Percentiles rank a stretch among this genome's conserved stretches.
These are phyloP conservation scores for Suillus discolor DNA, from an alignment of 768 basidiomycete genomes.

Conservation along the genomic window DNA sequence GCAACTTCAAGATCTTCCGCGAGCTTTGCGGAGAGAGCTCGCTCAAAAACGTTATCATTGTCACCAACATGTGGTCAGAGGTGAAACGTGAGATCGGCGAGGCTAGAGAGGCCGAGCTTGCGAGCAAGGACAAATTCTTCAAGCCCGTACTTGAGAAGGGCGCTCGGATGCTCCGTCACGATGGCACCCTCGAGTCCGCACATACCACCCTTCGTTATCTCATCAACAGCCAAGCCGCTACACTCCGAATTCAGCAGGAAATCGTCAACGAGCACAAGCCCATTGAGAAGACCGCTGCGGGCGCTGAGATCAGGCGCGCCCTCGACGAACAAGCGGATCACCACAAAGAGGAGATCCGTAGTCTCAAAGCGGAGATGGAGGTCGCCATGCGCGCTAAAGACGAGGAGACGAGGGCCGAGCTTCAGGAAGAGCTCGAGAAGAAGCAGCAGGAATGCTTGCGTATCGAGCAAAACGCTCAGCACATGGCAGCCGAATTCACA, in stretches of 20 bases:
- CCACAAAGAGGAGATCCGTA: constrained; percentile 50
- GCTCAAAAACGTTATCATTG: constrained; percentile 52
- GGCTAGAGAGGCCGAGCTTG: constrained; percentile 49
- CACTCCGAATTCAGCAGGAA: constrained; percentile 58
- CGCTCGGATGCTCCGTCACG: constrained; percentile 46
- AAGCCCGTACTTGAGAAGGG: constrained; percentile 53
- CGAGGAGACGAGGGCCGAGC: constrained; percentile 46
- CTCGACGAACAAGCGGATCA: constrained; percentile 47
- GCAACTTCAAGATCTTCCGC: constrained; percentile 54
- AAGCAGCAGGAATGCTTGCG: constrained; percentile 47
- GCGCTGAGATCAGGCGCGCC: constrained; percentile 52
- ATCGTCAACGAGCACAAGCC: constrained; percentile 51
- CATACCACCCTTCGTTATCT: constrained; percentile 45
- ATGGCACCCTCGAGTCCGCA: constrained; percentile 42
- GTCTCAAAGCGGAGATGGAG: constrained; percentile 49
- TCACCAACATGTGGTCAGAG: constrained; percentile 57
- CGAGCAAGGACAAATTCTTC: constrained; percentile 46
- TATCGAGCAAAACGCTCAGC: constrained; percentile 41
- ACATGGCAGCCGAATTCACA: constrained; percentile 41
- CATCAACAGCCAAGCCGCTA: constrained; percentile 40
- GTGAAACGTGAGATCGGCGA: constrained; percentile 41
- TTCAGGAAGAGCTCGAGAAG: constrained; percentile 45
- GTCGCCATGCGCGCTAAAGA: constrained; percentile 46
- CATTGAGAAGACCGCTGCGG: constrained; percentile 55
- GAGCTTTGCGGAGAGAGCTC: constrained; percentile 53